Base-by-base conservation (phyloP, 805 yeast species). In the Wickerhamomyces kurtzmanii region DNA sequence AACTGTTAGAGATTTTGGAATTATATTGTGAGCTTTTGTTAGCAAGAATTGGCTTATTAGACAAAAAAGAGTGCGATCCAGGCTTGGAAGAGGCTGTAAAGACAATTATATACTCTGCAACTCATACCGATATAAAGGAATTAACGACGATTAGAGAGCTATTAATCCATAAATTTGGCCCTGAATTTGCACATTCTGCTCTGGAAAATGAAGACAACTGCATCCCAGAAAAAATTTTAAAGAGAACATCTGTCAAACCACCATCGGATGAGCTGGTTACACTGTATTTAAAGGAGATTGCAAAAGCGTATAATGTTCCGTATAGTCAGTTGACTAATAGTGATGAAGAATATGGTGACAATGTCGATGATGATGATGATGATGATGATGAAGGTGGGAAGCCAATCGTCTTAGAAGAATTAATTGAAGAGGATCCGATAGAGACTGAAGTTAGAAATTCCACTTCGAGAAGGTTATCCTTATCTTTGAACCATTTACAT, bases 121-220 rank as follows among this genome's bases (percentile, higher is more conserved):
- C 78, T 12, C 73, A 75, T 37, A 70, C 87, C 1, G 94, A 84
- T 39, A 62, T 84, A 29, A 81, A 79, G 49, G 96, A 85, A 46
- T 46, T 86, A 30, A 49, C 47, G 4, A 62, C 60, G 7, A 59
- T 83, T 22, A 63, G 72, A 27, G 94, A 85, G 20, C 35, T 80
- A 17, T 54, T 86, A 28, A 58, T 69, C 2, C 59, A 59, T 27
- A 71, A 75, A 40, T 79, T 71, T 49, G 91, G 94, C 5, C 53
- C 60, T 7, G 94, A 83, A 31, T 83, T 76, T 47, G 34, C 51
- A 3, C 41, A 29, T 8, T 23, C 40, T 5, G 83, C 80, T 0
- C 27, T 67, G 14, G 79, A 71, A 3, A 73, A 74, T 42, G 54
- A 55, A 6, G 57, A 52, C 8, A 53, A 49, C 3, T 57, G 62